phyloP scores from a whole-genome alignment of 2,329 filamentous ascomycete species.

The Trichoderma lentiforme region DNA sequence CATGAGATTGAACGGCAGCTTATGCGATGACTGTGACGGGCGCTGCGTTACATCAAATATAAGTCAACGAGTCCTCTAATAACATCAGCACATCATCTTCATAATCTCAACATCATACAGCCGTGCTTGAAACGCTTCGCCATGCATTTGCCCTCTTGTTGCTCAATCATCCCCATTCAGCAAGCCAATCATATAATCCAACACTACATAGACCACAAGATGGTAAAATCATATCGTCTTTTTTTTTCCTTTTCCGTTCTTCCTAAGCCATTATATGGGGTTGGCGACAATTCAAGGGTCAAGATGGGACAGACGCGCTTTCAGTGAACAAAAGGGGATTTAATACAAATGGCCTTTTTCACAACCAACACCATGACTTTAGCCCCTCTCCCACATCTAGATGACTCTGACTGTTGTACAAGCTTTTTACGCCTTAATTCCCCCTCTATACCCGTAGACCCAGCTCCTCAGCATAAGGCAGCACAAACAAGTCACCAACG shows the following conservation, averaged over 20 bases:
- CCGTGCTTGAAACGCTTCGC: background rate
- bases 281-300: background rate
- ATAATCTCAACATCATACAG: background rate
- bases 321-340: slow-evolving; percentile 34
- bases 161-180: background rate
- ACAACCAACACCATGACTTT: slow-evolving; percentile 39
- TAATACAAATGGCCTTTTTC: slow-evolving; percentile 41
- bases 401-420: slow-evolving; percentile 43
- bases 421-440: slow-evolving; percentile 32
- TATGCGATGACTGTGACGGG: background rate
- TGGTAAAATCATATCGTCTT: background rate
- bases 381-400: slow-evolving; percentile 34
- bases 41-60: background rate
- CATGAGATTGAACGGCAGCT: background rate
- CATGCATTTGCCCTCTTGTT: background rate
- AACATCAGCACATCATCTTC: background rate
- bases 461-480: slow-evolving; percentile 92
- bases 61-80: background rate
- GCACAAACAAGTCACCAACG: slow-evolving; percentile 85
- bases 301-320: slow-evolving; percentile 14
- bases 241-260: background rate
- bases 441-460: slow-evolving; percentile 82
- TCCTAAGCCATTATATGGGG: background rate
- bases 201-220: background rate
- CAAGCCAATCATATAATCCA: background rate